phyloP scores from a whole-genome alignment of 2,329 filamentous ascomycete genomes.

The Aureobasidium sp. region DNA sequence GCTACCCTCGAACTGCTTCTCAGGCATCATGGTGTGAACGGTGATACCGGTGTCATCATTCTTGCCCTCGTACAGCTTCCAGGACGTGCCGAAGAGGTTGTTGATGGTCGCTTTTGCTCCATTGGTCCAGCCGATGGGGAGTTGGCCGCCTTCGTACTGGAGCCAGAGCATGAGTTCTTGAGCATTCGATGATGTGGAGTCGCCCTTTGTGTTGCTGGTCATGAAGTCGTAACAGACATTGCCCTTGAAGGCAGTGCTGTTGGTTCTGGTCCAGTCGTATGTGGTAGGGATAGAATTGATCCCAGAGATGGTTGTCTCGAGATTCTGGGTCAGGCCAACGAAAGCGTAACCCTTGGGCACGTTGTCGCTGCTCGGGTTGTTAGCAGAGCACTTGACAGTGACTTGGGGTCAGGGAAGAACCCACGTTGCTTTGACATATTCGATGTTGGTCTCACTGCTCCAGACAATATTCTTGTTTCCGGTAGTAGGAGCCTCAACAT shows the following conservation, averaged over 20 bases:
- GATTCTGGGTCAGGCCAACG: constrained; percentile 35
- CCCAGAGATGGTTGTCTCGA: constrained; percentile 31
- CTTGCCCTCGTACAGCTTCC: constrained; percentile 35
- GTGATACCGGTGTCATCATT: constrained; percentile 37
- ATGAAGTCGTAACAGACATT: constrained; percentile 39
- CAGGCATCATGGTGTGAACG: constrained; percentile 31
- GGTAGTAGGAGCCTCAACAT: constrained; percentile 21
- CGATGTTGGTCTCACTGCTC: constrained; percentile 33
- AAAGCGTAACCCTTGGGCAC: constrained; percentile 38
- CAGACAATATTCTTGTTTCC: constrained; percentile 31
- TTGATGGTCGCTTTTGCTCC: constrained; percentile 29
- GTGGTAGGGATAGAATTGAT: constrained; percentile 33
- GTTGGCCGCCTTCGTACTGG: constrained; percentile 35
- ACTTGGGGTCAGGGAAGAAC: too few species aligned
- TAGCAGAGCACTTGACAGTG: background rate
- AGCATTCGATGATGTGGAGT: constrained; percentile 31
- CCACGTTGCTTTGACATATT: constrained; percentile 25
- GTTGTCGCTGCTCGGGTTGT: constrained; percentile 19
- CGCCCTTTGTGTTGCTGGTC: constrained; percentile 35
- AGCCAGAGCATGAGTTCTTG: constrained; percentile 41
- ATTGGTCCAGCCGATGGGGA: constrained; percentile 35
- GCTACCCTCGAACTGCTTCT: constrained; percentile 30
- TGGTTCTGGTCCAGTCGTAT: constrained; percentile 33
- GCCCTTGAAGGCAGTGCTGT: constrained; percentile 35
- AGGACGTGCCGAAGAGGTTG: constrained; percentile 30